Evolutionary conservation across 1,139 yeast genomes (phyloP).

Genomic region (Taiozyma sp.): DNA sequence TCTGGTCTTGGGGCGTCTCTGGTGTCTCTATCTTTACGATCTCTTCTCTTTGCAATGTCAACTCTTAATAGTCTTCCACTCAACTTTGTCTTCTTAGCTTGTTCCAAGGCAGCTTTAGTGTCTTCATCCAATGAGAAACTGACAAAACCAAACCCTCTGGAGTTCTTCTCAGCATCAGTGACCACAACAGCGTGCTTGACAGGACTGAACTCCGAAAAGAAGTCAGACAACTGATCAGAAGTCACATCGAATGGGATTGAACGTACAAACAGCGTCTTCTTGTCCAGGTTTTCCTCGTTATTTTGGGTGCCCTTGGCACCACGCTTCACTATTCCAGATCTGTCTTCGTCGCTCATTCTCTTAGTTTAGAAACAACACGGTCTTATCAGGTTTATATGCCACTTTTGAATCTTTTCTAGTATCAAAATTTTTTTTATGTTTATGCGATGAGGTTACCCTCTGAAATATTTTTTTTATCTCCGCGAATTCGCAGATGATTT

Average conservation of each 20-base stretch:
- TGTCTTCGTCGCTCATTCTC: slow-evolving; percentile 2
- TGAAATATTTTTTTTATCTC: not conserved
- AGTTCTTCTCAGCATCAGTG: slow-evolving; percentile 61
- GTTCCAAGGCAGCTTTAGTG: slow-evolving; percentile 66
- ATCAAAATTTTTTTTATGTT: not conserved
- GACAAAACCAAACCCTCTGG: slow-evolving; percentile 95
- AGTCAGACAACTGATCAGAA: slow-evolving; percentile 73
- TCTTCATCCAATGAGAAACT: slow-evolving; percentile 85
- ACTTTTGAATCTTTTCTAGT: not conserved
- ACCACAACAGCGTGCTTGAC: slow-evolving; percentile 95
- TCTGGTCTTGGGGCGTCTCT: slow-evolving; percentile 20
- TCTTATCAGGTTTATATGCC: not conserved
- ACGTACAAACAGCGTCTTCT: slow-evolving; percentile 76
- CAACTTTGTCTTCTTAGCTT: slow-evolving; percentile 62
- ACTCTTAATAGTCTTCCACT: slow-evolving; percentile 64
- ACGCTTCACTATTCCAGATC: not conserved
- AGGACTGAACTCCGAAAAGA: slow-evolving; percentile 88
- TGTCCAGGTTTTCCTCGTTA: slow-evolving; percentile 26
- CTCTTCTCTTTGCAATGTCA: slow-evolving; percentile 90
- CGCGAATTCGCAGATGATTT: not conserved
- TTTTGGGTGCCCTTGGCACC: not conserved
- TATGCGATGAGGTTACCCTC: slow-evolving; percentile 13
- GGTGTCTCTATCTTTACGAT: slow-evolving; percentile 42
- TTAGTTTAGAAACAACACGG: not conserved
- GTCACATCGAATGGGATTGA: slow-evolving; percentile 78